Evolutionary conservation across 768 basidiomycete genomes (phyloP).

Genomic region (Tylopilus intermedius): DNA sequence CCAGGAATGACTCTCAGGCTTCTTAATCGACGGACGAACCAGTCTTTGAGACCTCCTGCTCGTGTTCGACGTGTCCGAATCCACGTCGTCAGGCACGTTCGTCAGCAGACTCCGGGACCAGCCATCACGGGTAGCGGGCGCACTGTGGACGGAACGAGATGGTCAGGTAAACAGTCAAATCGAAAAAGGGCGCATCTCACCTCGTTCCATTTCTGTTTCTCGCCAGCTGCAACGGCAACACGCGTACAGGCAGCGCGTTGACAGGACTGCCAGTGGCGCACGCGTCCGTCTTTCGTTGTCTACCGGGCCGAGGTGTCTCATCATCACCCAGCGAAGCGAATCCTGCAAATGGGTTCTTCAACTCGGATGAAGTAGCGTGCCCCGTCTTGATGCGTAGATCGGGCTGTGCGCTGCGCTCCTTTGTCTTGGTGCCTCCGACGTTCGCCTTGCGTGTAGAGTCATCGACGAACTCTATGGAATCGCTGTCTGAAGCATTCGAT

Average conservation of each 20-base stretch:
- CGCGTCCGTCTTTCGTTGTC: neutral
- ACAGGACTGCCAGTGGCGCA: neutral
- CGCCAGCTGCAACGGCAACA: slow-evolving; percentile 18
- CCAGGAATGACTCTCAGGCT: slow-evolving; percentile 5
- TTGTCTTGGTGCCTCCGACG: neutral
- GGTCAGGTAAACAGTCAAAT: neutral
- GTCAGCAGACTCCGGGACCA: slow-evolving; percentile 14
- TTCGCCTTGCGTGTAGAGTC: neutral
- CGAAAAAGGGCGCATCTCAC: slow-evolving; percentile 8
- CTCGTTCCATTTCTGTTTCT: slow-evolving; percentile 10
- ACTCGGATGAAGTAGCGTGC: neutral
- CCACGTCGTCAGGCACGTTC: slow-evolving; percentile 1
- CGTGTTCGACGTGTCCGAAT: slow-evolving; percentile 21
- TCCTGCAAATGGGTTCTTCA: neutral
- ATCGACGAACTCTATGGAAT: slow-evolving; percentile 1
- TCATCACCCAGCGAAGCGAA: slow-evolving; percentile 9
- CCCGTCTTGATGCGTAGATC: neutral
- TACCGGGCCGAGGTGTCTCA: slow-evolving; percentile 23
- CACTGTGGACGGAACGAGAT: neutral
- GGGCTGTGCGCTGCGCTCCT: neutral
- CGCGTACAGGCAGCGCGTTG: neutral
- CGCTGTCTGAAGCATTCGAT: slow-evolving; percentile 3
- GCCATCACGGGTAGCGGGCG: neutral
- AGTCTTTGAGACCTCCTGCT: slow-evolving; percentile 11
- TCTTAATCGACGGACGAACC: neutral